phyloP scores from a whole-genome alignment of 2,329 filamentous ascomycete species.

The Torrubiellomyces zombiae region DNA sequence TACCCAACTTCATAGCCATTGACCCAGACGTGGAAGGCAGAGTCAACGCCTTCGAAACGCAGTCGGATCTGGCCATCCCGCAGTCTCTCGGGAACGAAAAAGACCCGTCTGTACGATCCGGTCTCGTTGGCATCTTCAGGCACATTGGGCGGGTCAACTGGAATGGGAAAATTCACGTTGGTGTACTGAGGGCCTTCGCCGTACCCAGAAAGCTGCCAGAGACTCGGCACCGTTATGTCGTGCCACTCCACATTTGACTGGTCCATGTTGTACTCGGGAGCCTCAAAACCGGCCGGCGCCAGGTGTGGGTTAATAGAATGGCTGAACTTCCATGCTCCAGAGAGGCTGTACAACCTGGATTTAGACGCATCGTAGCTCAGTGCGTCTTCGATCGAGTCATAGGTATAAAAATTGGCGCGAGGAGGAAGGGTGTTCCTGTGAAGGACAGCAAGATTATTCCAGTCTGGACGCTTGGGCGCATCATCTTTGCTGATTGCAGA shows the following conservation, averaged over 20 bases:
- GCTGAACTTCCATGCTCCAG: conserved; percentile 41
- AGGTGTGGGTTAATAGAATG: conserved; percentile 43
- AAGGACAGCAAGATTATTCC: conserved; percentile 31
- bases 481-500: too few relatives aligned
- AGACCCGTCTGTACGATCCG: conserved; percentile 39
- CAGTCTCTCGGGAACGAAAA: conserved; percentile 30
- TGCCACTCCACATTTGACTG: conserved; percentile 10
- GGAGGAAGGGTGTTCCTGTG: conserved; percentile 35
- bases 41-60: conserved; percentile 53
- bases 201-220: conserved; percentile 53
- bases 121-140: conserved; percentile 45
- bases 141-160: conserved; percentile 42
- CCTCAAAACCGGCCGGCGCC: conserved; percentile 24
- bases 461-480: conserved; percentile 32
- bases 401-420: conserved; percentile 34
- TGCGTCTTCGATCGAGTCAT: conserved; percentile 28
- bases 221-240: conserved; percentile 41
- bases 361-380: too few relatives aligned
- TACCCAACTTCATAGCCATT: conserved; percentile 48
- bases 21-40: conserved; percentile 49
- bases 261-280: conserved; percentile 20
- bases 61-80: conserved; percentile 34
- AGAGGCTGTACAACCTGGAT: conserved; percentile 30
- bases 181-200: conserved; percentile 50
- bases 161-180: conserved; percentile 47